A percentile compares a stretch with the other conserved stretches of the same genome.
phyloP scores from a whole-genome alignment of 1,284 basidiomycete genomes.

The Ganoderma lucidum region DNA sequence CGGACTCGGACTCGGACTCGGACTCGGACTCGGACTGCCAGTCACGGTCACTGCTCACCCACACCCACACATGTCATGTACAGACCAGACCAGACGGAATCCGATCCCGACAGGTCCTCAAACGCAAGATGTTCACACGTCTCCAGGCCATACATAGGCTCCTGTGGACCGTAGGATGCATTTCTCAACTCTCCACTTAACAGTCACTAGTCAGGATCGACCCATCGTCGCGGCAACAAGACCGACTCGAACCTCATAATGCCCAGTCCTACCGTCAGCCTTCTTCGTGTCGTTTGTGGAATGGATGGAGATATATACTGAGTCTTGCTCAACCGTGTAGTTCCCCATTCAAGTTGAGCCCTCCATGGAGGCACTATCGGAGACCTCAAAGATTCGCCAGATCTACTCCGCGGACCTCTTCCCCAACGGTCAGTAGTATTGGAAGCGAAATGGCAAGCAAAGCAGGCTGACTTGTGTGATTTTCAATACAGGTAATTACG shows the following conservation, averaged over 20 bases:
- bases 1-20: neutral
- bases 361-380: slow-evolving; percentile 40
- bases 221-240: neutral
- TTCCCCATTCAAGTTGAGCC: slow-evolving; percentile 34
- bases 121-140: neutral
- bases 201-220: neutral
- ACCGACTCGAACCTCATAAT: neutral
- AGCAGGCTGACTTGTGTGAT: neutral
- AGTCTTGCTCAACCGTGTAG: slow-evolving; percentile 12
- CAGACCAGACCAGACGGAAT: neutral
- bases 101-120: neutral
- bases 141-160: neutral
- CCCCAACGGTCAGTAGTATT: slow-evolving; percentile 32
- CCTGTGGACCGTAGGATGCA: neutral
- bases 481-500: slow-evolving; percentile 36
- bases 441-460: neutral
- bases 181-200: neutral
- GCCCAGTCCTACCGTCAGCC: neutral
- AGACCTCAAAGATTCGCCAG: slow-evolving; percentile 34
- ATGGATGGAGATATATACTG: neutral
- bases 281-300: neutral
- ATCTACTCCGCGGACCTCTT: slow-evolving; percentile 41
- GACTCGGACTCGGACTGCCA: neutral
- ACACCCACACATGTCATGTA: neutral
- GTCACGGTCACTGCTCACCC: neutral